Evolutionary conservation across 371 early-diverging fungal species (phyloP).

Genomic region (Entomophthora muscae): DNA sequence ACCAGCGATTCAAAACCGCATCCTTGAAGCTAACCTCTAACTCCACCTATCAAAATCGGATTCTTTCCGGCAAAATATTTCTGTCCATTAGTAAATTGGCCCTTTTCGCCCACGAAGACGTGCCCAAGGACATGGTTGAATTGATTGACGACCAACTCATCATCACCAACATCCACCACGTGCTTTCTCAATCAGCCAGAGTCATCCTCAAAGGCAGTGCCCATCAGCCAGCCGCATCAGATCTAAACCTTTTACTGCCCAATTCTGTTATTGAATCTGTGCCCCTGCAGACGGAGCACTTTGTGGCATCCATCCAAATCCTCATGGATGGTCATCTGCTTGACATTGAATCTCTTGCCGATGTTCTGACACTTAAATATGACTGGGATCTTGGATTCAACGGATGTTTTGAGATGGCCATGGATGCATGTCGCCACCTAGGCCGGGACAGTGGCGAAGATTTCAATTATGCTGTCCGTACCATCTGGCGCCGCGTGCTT

Average conservation of each 20-base stretch:
- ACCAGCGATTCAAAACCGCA: background rate
- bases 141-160: background rate
- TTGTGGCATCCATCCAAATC: background rate
- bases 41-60: background rate
- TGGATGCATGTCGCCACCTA: background rate
- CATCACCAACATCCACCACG: background rate
- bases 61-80: background rate
- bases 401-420: background rate
- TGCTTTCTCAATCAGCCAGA: background rate
- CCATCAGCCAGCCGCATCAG: background rate
- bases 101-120: background rate
- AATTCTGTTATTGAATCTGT: background rate
- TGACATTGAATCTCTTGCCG: background rate
- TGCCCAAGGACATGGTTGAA: background rate
- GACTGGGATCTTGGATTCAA: background rate
- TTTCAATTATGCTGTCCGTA: background rate
- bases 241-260: background rate
- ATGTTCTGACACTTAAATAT: background rate
- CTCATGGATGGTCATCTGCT: background rate
- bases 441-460: background rate
- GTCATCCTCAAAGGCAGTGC: background rate
- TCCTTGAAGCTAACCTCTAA: background rate
- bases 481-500: background rate
- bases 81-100: background rate
- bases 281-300: background rate